Evolutionary conservation across 164 flowering plant species (phyloP).

Genomic region (Echeveria elegans): DNA sequence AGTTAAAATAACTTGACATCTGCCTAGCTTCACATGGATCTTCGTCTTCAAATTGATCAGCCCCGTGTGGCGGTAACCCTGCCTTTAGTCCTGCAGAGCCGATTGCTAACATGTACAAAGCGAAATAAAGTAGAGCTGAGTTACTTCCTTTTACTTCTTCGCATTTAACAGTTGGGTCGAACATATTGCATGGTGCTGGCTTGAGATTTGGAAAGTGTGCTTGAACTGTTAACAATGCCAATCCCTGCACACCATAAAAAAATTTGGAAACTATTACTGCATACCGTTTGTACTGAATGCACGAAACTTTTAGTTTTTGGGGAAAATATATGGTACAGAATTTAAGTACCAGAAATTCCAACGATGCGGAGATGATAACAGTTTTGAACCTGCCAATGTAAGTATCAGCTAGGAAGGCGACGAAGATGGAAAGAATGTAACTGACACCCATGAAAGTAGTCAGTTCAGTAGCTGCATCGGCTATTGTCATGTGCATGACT

Average conservation of each 20-base stretch:
- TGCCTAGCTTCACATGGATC: conserved; percentile 46
- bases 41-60: conserved; percentile 69
- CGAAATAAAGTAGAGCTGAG: conserved; percentile 29
- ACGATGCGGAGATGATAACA: conserved; percentile 19
- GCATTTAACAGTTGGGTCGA: conserved; percentile 23
- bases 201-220: conserved; percentile 42
- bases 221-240: conserved; percentile 45
- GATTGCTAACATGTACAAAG: conserved; percentile 37
- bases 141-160: conserved; percentile 24
- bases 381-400: conserved; percentile 46
- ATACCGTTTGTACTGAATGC: neutral
- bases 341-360: conserved; percentile 40
- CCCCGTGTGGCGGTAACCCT: conserved; percentile 54
- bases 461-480: conserved; percentile 49
- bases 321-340: neutral
- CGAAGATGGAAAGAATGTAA: conserved; percentile 39
- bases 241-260: conserved; percentile 25
- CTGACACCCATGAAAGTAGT: conserved; percentile 52
- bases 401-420: conserved; percentile 48
- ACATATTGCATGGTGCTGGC: conserved; percentile 38
- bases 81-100: conserved; percentile 58
- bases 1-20: conserved; percentile 64
- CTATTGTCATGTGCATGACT: conserved; percentile 42
- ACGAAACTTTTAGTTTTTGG: neutral
- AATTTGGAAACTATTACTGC: neutral